phyloP scores from a whole-genome alignment of 2,329 filamentous ascomycete genomes.

The Ascochyta viciae-villosae region DNA sequence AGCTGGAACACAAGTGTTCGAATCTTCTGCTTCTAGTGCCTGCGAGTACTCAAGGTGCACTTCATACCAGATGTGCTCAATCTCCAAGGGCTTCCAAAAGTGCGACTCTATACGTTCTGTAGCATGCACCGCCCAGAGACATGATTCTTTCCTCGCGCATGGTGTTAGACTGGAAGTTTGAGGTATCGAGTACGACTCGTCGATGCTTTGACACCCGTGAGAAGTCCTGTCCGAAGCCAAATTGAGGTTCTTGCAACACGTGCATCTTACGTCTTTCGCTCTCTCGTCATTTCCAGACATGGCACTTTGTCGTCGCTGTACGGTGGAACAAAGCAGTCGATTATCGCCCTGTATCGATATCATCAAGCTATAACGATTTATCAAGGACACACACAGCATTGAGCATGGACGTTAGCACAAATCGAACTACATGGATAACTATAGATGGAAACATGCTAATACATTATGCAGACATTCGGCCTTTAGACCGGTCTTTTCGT shows the following conservation, averaged over 20 bases:
- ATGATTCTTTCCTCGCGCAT: not conserved
- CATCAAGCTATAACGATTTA: too few species aligned
- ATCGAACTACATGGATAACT: not conserved
- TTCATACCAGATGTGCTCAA: not conserved
- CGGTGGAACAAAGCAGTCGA: too few species aligned
- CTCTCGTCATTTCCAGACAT: too few species aligned
- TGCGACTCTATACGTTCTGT: not conserved
- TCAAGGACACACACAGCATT: too few species aligned
- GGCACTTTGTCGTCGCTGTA: too few species aligned
- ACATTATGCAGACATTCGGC: not conserved
- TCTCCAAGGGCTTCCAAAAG: not conserved
- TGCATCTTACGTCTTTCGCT: too few species aligned
- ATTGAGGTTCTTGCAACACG: too few species aligned
- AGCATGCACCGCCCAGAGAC: not conserved
- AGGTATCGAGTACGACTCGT: not conserved
- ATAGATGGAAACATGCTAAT: not conserved
- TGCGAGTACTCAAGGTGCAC: not conserved
- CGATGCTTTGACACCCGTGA: too few species aligned
- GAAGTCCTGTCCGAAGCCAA: too few species aligned
- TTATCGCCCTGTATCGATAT: too few species aligned
- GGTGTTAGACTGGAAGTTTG: not conserved
- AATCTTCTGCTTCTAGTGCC: not conserved
- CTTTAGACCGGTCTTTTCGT: not conserved
- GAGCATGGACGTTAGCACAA: too few species aligned
- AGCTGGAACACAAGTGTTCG: not conserved